Conservation (phyloP, 148 eudicot species). For the Camellia lanceoleosa region DNA sequence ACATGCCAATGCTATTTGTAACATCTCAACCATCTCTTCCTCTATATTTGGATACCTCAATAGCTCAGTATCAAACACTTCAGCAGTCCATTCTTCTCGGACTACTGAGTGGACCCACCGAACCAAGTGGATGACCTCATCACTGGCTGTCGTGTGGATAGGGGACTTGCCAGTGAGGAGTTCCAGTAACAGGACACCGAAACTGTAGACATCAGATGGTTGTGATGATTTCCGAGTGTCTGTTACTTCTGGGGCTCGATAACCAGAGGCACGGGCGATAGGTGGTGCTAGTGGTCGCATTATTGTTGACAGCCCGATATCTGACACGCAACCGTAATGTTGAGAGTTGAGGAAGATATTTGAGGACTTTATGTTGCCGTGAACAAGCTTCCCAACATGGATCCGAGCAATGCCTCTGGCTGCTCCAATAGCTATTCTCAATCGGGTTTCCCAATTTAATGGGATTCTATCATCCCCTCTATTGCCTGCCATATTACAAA, state of each 20-base stretch:
- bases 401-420: slow-evolving; percentile 75
- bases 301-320: slow-evolving; percentile 63
- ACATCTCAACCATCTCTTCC: slow-evolving; percentile 85
- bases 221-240: slow-evolving; percentile 77
- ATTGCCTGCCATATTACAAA: slow-evolving; percentile 42
- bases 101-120: slow-evolving; percentile 87
- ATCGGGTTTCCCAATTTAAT: slow-evolving; percentile 78
- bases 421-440: slow-evolving; percentile 69
- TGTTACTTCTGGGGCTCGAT: slow-evolving; percentile 79
- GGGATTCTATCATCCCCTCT: slow-evolving; percentile 62
- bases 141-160: slow-evolving; percentile 52
- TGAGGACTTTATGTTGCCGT: slow-evolving; percentile 81
- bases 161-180: slow-evolving; percentile 81
- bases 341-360: slow-evolving; percentile 69
- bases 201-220: slow-evolving; percentile 79
- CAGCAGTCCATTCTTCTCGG: slow-evolving; percentile 78
- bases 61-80: slow-evolving; percentile 80
- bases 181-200: slow-evolving; percentile 79
- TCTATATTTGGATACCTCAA: slow-evolving; percentile 68
- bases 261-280: slow-evolving; percentile 76
- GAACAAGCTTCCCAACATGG: slow-evolving; percentile 73
- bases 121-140: slow-evolving; percentile 63
- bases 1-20: slow-evolving; percentile 74
- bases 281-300: slow-evolving; percentile 73
- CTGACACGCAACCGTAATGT: slow-evolving; percentile 63